A percentile compares a stretch with the other conserved stretches of the same genome.
Evolutionary conservation across 192 early-diverging fungal species (phyloP).

Genomic region (Coemansia furcata): DNA sequence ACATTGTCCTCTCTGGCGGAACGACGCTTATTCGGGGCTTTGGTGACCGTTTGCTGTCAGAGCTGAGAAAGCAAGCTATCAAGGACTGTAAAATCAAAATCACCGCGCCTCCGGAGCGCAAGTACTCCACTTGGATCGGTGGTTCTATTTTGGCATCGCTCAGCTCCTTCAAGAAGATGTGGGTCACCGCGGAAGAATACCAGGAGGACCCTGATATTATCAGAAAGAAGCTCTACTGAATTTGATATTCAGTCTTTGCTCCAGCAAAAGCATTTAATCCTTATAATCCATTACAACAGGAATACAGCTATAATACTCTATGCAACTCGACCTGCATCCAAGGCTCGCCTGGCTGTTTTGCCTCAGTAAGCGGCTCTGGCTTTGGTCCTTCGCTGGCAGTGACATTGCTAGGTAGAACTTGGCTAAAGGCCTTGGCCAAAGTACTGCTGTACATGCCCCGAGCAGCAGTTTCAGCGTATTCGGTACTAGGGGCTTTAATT

Average conservation of each 20-base stretch:
- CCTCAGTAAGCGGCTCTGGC: neutral
- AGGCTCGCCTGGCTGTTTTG: neutral
- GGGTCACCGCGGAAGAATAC: constrained; percentile 97
- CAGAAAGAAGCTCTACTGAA: constrained; percentile 74
- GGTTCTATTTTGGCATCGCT: constrained; percentile 93
- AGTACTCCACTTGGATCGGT: constrained; percentile 98
- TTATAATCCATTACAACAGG: neutral
- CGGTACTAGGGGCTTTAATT: neutral
- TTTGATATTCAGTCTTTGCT: neutral
- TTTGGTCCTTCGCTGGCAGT: neutral
- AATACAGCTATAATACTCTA: neutral
- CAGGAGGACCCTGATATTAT: constrained; percentile 96
- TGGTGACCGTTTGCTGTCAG: constrained; percentile 87
- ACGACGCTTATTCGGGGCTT: constrained; percentile 89
- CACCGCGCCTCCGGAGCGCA: constrained; percentile 94
- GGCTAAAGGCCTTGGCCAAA: neutral
- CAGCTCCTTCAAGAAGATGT: constrained; percentile 99
- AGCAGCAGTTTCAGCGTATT: neutral
- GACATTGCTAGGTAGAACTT: neutral
- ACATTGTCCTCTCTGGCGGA: constrained; percentile 97
- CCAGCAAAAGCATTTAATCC: neutral
- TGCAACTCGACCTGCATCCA: constrained; percentile 28
- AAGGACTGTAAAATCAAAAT: constrained; percentile 98
- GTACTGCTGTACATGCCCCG: constrained; percentile 13
- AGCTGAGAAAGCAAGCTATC: constrained; percentile 84